These are phyloP conservation scores for Claviceps pazoutovae DNA, from an alignment of 2,329 filamentous ascomycete genomes.

Conservation along the genomic window DNA sequence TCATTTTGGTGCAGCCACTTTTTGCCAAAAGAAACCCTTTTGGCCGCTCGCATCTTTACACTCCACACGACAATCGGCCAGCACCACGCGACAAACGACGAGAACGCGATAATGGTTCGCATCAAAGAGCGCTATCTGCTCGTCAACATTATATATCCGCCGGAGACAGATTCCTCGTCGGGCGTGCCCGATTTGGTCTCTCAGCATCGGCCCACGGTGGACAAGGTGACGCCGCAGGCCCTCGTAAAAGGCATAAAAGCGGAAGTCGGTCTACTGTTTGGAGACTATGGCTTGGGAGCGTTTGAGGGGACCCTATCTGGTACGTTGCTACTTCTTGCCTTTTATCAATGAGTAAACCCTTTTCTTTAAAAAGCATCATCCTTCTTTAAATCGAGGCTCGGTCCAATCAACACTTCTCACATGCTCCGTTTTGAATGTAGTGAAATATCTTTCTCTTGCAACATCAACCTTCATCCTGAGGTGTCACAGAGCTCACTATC, in stretches of 20 bases:
- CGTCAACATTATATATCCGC: conserved; percentile 83
- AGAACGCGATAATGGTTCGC: conserved; percentile 59
- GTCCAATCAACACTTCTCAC: neutral
- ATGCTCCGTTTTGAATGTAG: conserved; percentile 25
- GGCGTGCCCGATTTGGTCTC: conserved; percentile 47
- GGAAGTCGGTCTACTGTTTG: conserved; percentile 61
- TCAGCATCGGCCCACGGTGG: conserved; percentile 66
- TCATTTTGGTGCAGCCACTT: neutral
- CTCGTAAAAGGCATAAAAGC: conserved; percentile 58
- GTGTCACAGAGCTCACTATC: conserved; percentile 68
- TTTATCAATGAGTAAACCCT: neutral
- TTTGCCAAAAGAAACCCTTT: neutral
- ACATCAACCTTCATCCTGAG: conserved; percentile 89
- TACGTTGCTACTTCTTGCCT: conserved; percentile 20
- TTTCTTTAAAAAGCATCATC: neutral
- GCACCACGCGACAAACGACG: neutral
- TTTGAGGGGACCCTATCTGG: conserved; percentile 55
- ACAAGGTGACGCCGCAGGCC: conserved; percentile 50
- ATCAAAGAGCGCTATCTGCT: conserved; percentile 93
- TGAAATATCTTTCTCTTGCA: conserved; percentile 86
- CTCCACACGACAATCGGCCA: too few species aligned
- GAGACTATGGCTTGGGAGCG: conserved; percentile 75
- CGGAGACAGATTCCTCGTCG: conserved; percentile 27
- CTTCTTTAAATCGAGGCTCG: conserved; percentile 1
- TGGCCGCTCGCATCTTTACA: neutral